phyloP scores from a whole-genome alignment of 768 basidiomycete species.

The Psilocybe azurescens region DNA sequence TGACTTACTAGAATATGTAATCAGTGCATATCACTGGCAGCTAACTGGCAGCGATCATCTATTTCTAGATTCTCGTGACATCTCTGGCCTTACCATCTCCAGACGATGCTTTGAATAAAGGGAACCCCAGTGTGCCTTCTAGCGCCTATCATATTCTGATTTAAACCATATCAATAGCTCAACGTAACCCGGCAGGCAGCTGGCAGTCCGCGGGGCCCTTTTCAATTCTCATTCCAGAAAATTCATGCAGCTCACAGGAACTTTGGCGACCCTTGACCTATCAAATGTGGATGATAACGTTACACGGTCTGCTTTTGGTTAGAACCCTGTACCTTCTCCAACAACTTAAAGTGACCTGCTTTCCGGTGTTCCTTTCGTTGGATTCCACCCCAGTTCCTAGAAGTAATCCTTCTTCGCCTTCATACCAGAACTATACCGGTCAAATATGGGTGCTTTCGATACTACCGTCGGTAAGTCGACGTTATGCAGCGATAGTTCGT shows the following conservation, averaged over 20 bases:
- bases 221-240: too few relatives aligned
- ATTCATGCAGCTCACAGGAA: too few relatives aligned
- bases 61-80: background rate
- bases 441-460: conserved; percentile 34
- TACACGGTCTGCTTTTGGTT: background rate
- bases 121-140: conserved; percentile 1
- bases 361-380: background rate
- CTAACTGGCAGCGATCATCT: too few relatives aligned
- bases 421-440: background rate
- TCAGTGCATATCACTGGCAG: too few relatives aligned
- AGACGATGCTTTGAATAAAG: background rate
- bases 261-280: background rate
- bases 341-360: background rate
- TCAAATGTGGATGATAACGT: background rate
- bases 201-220: too few relatives aligned
- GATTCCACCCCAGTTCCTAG: conserved; percentile 1
- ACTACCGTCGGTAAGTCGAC: conserved; percentile 30
- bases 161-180: background rate
- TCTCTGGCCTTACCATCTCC: background rate
- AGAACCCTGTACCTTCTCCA: background rate
- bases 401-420: background rate
- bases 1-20: too few relatives aligned
- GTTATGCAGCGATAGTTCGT: background rate
- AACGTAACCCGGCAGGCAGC: background rate
- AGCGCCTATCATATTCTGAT: conserved; percentile 4